These are phyloP conservation scores for Conoideocrella luteorostrata DNA, from an alignment of 2,329 filamentous ascomycete genomes.

Conservation along the genomic window DNA sequence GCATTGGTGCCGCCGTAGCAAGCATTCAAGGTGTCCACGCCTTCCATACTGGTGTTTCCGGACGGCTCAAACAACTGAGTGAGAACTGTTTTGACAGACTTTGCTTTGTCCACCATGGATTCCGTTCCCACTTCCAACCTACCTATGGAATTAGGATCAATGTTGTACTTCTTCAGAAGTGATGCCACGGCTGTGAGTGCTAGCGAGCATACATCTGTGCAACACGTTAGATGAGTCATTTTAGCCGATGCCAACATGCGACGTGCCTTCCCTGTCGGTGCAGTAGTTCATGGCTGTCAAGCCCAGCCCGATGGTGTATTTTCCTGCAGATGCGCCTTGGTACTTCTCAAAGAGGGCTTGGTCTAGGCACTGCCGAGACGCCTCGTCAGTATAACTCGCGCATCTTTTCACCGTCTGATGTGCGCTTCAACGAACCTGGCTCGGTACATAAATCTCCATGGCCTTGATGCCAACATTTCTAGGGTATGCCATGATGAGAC, in stretches of 20 bases:
- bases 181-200: neutral
- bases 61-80: neutral
- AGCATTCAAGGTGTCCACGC: neutral
- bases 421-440: neutral
- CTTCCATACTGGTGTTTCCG: neutral
- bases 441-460: neutral
- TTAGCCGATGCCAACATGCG: no score
- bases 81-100: neutral
- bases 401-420: no score
- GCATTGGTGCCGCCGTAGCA: slow-evolving; percentile 3
- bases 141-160: neutral
- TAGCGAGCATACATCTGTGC: neutral
- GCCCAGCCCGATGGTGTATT: neutral
- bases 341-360: neutral
- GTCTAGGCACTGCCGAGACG: neutral
- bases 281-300: neutral
- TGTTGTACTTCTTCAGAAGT: neutral
- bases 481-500: neutral
- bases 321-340: neutral
- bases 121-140: neutral
- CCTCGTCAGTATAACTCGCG: no score
- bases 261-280: neutral
- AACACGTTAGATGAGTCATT: neutral
- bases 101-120: slow-evolving; percentile 2
- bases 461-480: neutral